Base-by-base conservation (phyloP, 495 filamentous ascomycete genomes). In the Penicillium cinerascens region DNA sequence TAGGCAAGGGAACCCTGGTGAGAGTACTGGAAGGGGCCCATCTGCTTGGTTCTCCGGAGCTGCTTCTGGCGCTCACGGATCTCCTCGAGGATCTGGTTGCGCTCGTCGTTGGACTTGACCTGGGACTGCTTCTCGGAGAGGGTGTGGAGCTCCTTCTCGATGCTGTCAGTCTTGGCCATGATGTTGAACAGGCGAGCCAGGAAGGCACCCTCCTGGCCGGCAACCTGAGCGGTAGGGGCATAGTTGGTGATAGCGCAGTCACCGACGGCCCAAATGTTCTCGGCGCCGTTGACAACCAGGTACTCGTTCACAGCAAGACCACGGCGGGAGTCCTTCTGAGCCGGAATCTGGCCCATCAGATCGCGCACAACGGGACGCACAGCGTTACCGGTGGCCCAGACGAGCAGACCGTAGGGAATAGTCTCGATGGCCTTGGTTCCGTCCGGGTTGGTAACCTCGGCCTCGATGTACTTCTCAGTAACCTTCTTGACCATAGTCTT, bases 401-500 rank as follows among this genome's bases (percentile, higher is more conserved):
- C 92, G 27, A 99, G 83, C 42, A 97, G 85, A 61, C 93, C 93
- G 72, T 95, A 99, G 42, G 95, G 93, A 63, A 97, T 87, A 26
- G 81, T 79, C 67, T 96, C 81, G 36, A 81, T 65, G 44, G 83
- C 76, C 79, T 95, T 95, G 64, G 82, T 81, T 60, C 95, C 95
- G 58, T 95, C 88, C n/a, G 92, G 87, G 38, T 84, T 82, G 55
- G 83, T 86, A 37, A 85, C 80, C 73, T 96, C 89, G 57, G 91
- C 93, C 74, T 96, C 88, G 64, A 99, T 95, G 67, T 84, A 85
- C 77, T 89, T 96, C 64, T 95, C 89, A 21, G 89, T 95, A 47
- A 99, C 93, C 53, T 87, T 89, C 78, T 97, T 97, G 66, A 99
- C 93, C 86, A 95, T 92, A 43, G 93, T 99, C 83, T 99, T 99